Evolutionary conservation across 1,284 basidiomycete species (phyloP), one percentile per base, ranked within the genome.

Genomic region (Erythrobasidium hasegawianum): DNA sequence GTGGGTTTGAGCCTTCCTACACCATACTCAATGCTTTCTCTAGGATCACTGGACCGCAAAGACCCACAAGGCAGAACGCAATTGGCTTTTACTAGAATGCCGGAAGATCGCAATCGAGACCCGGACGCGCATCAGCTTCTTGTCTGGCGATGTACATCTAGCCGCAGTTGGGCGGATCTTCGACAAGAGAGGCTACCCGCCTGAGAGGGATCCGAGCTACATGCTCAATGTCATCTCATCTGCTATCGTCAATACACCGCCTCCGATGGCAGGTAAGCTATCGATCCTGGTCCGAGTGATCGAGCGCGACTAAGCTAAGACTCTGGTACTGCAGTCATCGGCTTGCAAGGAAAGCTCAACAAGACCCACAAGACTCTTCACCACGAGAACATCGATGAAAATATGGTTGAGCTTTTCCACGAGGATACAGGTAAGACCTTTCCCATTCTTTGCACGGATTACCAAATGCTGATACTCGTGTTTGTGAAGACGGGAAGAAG

Each of bases 31-130:
- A 5, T 8, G 7, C 5, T 13, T 18, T n/a, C 52, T 20, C 16
- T 20, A 47, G 43, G 43, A 47, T 14, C 43, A 47, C 22, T 47
- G 43, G 43, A 47, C 43, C 22, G 43, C 66, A 22, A 29, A 41
- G 20, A 71, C 71, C 2, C 80, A 81, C 72, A 81, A 96, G 86
- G 82, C 83, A 78, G 95, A 97, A 77, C 86, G 95, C 57, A 97
- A 97, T 76, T 87, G 85, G 85, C 82, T 97, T 16, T 84, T 98
- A 39, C 82, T 87, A 68, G 83, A 87, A 72, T 80, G 90, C 67
- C 91, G 95, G 75, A 78, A 81, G 27, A 80, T 89, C 67, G 87
- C 91, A 0, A 77, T 78, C 52, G 77, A 78, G 54, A 83, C 83
- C 74, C 81, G 82, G 22, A 77, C 87, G 22, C 84, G 93, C 24